A percentile compares a stretch with the other conserved stretches of the same genome.
phyloP scores from a whole-genome alignment of 1,284 basidiomycete genomes.

The Sporisorium reilianum region DNA sequence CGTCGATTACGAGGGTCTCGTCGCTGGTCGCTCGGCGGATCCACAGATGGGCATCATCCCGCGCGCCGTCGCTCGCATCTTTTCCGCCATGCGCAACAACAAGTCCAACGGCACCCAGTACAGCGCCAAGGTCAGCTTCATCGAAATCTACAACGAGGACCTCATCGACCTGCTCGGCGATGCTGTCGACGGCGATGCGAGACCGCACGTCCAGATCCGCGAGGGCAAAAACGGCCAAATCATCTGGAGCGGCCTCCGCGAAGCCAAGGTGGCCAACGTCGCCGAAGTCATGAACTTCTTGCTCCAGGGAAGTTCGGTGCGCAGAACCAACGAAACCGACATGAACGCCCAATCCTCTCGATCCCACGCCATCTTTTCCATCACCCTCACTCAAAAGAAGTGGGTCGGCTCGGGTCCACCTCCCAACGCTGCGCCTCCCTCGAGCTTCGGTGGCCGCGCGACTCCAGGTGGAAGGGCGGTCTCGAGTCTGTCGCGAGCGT shows the following conservation, averaged over 20 bases:
- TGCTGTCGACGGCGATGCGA: constrained; percentile 66
- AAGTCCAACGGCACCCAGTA: constrained; percentile 72
- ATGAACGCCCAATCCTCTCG: constrained; percentile 99
- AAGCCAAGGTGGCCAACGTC: constrained; percentile 84
- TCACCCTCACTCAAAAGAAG: constrained; percentile 80
- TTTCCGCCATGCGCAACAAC: constrained; percentile 75
- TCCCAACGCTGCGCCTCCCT: constrained; percentile 38
- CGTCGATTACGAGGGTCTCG: constrained; percentile 55
- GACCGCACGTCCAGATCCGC: constrained; percentile 89
- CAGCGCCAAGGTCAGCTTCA: constrained; percentile 69
- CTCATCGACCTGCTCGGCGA: constrained; percentile 69
- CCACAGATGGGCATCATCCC: constrained; percentile 83
- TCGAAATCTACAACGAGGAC: constrained; percentile 95
- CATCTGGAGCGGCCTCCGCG: constrained; percentile 94
- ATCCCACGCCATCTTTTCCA: constrained; percentile 97
- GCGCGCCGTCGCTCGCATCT: constrained; percentile 91
- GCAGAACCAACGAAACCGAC: constrained; percentile 95
- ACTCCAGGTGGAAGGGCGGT: constrained; percentile 27
- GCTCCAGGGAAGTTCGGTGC: constrained; percentile 83
- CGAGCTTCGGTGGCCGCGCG: constrained; percentile 26
- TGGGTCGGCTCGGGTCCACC: constrained; percentile 54
- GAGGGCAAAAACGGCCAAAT: constrained; percentile 97
- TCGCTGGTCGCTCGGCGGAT: constrained; percentile 53
- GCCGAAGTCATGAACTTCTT: constrained; percentile 91
- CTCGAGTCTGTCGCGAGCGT: constrained; percentile 40